Conservation (phyloP, 257 asterid genomes). For the Voacanga thouarsii region DNA sequence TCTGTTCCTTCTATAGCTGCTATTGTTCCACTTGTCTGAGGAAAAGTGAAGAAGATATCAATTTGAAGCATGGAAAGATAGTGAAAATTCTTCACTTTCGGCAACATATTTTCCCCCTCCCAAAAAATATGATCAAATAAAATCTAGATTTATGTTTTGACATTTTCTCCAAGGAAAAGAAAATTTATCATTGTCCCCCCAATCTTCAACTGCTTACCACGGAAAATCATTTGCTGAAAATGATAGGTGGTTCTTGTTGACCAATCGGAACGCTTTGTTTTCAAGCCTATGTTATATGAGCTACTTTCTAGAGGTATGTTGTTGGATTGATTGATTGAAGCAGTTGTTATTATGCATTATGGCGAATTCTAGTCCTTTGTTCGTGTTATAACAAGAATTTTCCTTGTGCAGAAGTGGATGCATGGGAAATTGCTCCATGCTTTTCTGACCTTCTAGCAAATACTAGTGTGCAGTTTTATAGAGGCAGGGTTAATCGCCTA, state of each 20-base stretch:
- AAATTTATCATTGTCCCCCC: not conserved
- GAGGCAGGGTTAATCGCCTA: slow-evolving; percentile 67
- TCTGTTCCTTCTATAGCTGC: not conserved
- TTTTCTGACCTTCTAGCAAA: slow-evolving; percentile 80
- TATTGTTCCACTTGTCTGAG: not conserved
- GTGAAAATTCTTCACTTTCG: not conserved
- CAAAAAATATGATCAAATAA: not conserved
- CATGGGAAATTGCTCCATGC: slow-evolving; percentile 97
- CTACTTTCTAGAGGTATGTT: slow-evolving; percentile 89
- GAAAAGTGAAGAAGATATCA: not conserved
- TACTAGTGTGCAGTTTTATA: slow-evolving; percentile 67
- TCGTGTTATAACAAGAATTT: slow-evolving; percentile 7
- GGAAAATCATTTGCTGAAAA: not conserved
- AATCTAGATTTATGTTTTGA: too few species aligned
- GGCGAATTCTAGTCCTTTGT: not conserved
- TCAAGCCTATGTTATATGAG: slow-evolving; percentile 91
- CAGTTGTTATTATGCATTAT: slow-evolving; percentile 1
- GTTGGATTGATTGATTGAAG: slow-evolving; percentile 14
- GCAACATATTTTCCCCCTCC: not conserved
- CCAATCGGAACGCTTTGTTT: slow-evolving; percentile 86
- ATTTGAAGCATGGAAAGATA: not conserved
- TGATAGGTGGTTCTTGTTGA: slow-evolving; percentile 89
- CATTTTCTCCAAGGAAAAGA: not conserved
- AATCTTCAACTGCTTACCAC: not conserved
- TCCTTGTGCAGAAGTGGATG: slow-evolving; percentile 76